Conservation (phyloP, 2,329 filamentous ascomycete species). For the Fonsecaea multimorphosa region DNA sequence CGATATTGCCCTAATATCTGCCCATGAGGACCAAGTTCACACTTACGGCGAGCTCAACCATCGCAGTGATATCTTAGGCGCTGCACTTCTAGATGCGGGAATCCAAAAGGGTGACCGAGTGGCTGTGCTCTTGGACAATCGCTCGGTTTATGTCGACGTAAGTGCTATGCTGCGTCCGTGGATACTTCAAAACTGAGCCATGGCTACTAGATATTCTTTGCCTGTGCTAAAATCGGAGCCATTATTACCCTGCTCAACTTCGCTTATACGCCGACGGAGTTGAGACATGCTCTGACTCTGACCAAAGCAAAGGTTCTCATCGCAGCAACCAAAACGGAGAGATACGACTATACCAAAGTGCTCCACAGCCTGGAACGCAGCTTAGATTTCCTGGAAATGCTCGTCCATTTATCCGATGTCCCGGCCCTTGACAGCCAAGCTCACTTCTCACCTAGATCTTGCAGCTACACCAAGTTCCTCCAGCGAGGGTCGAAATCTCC, state of each 20-base stretch:
- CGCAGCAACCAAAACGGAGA: background rate
- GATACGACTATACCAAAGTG: background rate
- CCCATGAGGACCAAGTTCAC: background rate
- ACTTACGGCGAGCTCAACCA: conserved; percentile 4
- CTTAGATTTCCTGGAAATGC: background rate
- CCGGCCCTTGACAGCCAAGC: no score
- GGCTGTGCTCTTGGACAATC: conserved; percentile 12
- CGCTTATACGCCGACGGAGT: conserved; percentile 13
- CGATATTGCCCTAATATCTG: background rate
- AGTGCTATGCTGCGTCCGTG: background rate
- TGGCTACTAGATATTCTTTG: conserved; percentile 35
- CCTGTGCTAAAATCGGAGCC: conserved; percentile 10
- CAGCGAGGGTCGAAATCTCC: background rate
- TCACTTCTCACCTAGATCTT: no score
- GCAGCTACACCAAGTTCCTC: no score
- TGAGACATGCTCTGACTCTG: background rate
- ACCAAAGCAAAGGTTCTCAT: background rate
- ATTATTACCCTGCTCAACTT: conserved; percentile 11
- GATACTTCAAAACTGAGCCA: background rate
- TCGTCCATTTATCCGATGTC: background rate
- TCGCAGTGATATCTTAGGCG: background rate
- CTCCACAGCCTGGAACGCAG: background rate
- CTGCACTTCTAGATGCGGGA: background rate
- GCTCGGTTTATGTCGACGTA: conserved; percentile 38
- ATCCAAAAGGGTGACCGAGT: conserved; percentile 15